Conservation (phyloP, 1,284 basidiomycete genomes). For the Puccinia triticina region DNA sequence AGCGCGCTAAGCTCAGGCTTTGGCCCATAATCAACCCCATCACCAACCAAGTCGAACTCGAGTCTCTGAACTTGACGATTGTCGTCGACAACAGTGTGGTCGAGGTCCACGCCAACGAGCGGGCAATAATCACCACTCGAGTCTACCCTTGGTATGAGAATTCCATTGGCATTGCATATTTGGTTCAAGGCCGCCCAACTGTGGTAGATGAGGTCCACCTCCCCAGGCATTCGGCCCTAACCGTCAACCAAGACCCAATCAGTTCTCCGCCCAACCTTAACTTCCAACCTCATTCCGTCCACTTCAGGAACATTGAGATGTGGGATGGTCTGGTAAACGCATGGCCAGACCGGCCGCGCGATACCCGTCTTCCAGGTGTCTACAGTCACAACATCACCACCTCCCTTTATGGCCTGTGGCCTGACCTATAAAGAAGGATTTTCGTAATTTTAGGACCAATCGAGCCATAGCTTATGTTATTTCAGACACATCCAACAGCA, state of each 20-base stretch:
- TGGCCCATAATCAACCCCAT: conserved; percentile 52
- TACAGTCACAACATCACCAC: conserved; percentile 43
- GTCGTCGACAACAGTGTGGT: conserved; percentile 58
- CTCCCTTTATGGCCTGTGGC: conserved; percentile 45
- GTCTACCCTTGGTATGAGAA: conserved; percentile 54
- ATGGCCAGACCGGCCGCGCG: conserved; percentile 39
- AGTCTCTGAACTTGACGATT: conserved; percentile 56
- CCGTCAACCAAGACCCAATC: not conserved
- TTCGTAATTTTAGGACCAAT: too few species aligned
- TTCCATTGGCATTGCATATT: conserved; percentile 12
- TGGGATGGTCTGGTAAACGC: conserved; percentile 47
- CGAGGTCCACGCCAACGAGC: conserved; percentile 60
- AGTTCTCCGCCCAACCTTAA: not conserved
- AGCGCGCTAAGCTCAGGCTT: conserved; percentile 55
- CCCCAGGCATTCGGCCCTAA: not conserved
- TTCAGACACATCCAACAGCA: too few species aligned
- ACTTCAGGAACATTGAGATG: conserved; percentile 33
- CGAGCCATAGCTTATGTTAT: too few species aligned
- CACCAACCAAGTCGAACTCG: not conserved
- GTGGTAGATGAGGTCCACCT: conserved; percentile 14
- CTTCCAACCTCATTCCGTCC: conserved; percentile 31
- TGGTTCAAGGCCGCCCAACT: conserved; percentile 31
- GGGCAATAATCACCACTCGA: conserved; percentile 58
- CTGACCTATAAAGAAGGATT: conserved; percentile 26
- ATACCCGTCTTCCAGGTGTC: conserved; percentile 36